Conservation (phyloP, 2,329 filamentous ascomycete genomes). For the Zymoseptoria ardabiliae region DNA sequence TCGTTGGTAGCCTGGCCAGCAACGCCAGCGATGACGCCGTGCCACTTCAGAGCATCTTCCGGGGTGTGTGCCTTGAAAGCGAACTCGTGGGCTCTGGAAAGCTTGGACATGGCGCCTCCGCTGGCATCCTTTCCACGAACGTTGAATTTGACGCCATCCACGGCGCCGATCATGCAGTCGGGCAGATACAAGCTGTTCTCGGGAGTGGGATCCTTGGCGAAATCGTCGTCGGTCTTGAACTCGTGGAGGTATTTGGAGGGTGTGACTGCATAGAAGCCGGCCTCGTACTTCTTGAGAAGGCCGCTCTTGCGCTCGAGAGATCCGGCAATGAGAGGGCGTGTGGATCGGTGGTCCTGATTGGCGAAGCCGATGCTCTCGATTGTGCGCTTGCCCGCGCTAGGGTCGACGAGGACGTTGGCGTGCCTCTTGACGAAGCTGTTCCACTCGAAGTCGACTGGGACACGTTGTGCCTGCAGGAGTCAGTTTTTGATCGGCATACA, state of each 20-base stretch:
- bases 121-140: conserved; percentile 91
- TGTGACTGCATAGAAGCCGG: conserved; percentile 84
- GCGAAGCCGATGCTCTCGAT: conserved; percentile 73
- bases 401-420: conserved; percentile 66
- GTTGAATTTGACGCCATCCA: conserved; percentile 76
- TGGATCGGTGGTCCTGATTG: conserved; percentile 77
- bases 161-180: conserved; percentile 70
- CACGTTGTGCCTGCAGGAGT: conserved; percentile 52
- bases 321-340: conserved; percentile 78
- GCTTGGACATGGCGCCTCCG: conserved; percentile 67
- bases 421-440: conserved; percentile 70
- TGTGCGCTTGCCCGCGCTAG: conserved; percentile 63
- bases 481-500: neutral
- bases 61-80: conserved; percentile 81
- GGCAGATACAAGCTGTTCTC: conserved; percentile 89
- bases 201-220: conserved; percentile 64
- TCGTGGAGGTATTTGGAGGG: conserved; percentile 86
- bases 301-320: conserved; percentile 84
- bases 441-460: conserved; percentile 88
- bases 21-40: conserved; percentile 58
- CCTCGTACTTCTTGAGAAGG: conserved; percentile 72
- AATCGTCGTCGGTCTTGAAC: conserved; percentile 85
- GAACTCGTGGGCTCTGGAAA: conserved; percentile 72
- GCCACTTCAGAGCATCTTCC: conserved; percentile 79
- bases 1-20: conserved; percentile 46